Base-by-base conservation (phyloP, 2,329 filamentous ascomycete genomes). In the Aureobasidium mangrovei region DNA sequence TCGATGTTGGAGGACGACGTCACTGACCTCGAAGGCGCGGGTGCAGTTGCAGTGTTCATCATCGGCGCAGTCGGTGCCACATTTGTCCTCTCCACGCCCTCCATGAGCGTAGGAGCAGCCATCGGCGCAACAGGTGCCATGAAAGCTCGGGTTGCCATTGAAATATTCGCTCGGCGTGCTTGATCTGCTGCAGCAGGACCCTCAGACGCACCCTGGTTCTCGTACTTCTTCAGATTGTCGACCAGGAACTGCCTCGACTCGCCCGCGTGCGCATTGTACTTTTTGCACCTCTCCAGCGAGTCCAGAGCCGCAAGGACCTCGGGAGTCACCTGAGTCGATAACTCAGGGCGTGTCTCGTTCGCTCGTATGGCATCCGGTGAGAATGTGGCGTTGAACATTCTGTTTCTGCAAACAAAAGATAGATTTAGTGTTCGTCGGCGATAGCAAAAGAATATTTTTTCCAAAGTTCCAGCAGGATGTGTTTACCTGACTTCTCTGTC, bases 401-500 rank as follows among this genome's bases (percentile, higher is more conserved):
- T 42, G 29, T 51, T 51, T 51, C 47, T 51, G 26, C 4, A 51
- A 3, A 24, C 5, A 35, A 26, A 29, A 38, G 35, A 38, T 38
- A n/a, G 35, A 38, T 38, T 38, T 38, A 8, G n/a, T 38, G 35
- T 18, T 18, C 18, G 18, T 18, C 18, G 18, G 1, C 18, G 18
- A 18, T 18, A 18, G 18, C 18, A 18, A 18, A 18, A 18, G 18
- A 18, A 18, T 1, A 18, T 18, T 18, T 18, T 18, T 18, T 18
- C 18, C 18, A 18, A 18, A 18, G 18, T 18, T 18, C 18, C 18
- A 18, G 18, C 18, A 18, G 18, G 18, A 18, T 18, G 18, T 18
- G 18, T 18, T 42, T 40, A 57, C 57, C 48, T 55, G 29, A 59
- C 57, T 29, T 33, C 36, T 10, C 52, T 31, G 29, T 54, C 46